Evolutionary conservation across 2,329 filamentous ascomycete genomes (phyloP), one percentile per base, ranked within the genome.

Genomic region (Sordariomycetes sp.): DNA sequence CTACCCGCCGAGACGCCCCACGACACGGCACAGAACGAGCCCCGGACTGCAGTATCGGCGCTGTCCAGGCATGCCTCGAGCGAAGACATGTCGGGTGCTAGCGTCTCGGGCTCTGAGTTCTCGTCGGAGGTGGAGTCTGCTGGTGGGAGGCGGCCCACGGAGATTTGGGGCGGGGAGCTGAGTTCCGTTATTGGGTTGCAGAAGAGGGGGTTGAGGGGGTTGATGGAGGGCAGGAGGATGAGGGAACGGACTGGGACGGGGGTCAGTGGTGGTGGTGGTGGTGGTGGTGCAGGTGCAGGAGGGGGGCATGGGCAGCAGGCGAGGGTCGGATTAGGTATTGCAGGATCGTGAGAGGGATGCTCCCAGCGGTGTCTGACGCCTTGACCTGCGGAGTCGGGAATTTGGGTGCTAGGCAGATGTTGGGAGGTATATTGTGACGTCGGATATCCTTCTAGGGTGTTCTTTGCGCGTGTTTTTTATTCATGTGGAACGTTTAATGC

Each of bases 171-270:
- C 65, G 85, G 86, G 59, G 82, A 95, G 73, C 70, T 92, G 36
- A 91, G 88, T 72, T 89, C 89, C 54, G 92, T 97, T 2, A 95
- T 99, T 63, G 94, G 94, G 0, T 69, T 99, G 62, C 94, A 99
- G 75, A 99, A 99, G 75, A 80, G 94, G 57, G 94, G 94, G 0
- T 70, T 99, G 39, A 79, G 92, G 59, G 94, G 94, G 0, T 70
- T 99, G 62, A 97, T 99, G 94, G 94, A 97, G 70, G 92, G 92
- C 3, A 77, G 92, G 52, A 79, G 92, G 60, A 84, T 96, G 75
- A 77, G 91, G 52, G 90, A 95, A 69, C 76, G 89, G 61, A 78
- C 76, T 2, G 77, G 77, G 10, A 78, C 75, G 24, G 62, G 61
- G 25, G 60, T 63, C 4, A 65, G 62, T 13, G 60, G 63, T 56